These are phyloP conservation scores for Colletotrichum eremochloae DNA, from an alignment of 2,329 filamentous ascomycete genomes.

Conservation along the genomic window DNA sequence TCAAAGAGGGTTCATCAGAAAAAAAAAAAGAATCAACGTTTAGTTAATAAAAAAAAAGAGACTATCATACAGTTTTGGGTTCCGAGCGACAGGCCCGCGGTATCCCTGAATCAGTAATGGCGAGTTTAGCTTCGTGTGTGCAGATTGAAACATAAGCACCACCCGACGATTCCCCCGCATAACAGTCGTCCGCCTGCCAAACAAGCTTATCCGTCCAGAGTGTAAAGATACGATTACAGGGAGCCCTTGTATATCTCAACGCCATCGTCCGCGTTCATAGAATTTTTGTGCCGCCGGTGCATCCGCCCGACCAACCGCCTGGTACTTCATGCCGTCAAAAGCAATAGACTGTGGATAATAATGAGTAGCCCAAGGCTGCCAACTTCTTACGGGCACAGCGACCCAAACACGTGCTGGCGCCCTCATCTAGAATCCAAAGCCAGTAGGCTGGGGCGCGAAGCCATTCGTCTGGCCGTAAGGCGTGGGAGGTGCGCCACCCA, in stretches of 20 bases:
- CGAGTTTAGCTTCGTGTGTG: slow-evolving; percentile 37
- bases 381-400: slow-evolving; percentile 12
- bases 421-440: slow-evolving; percentile 70
- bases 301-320: slow-evolving; percentile 11
- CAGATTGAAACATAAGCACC: slow-evolving; percentile 35
- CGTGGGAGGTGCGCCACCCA: slow-evolving; percentile 67
- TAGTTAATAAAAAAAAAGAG: slow-evolving; percentile 6
- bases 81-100: slow-evolving; percentile 31
- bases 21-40: slow-evolving; percentile 32
- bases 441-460: slow-evolving; percentile 89
- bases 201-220: slow-evolving; percentile 39
- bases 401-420: slow-evolving; percentile 32
- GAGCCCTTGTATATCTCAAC: slow-evolving; percentile 38
- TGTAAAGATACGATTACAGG: slow-evolving; percentile 44
- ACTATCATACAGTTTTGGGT: slow-evolving; percentile 40
- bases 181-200: slow-evolving; percentile 36
- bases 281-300: slow-evolving; percentile 20
- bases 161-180: slow-evolving; percentile 29
- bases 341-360: slow-evolving; percentile 10
- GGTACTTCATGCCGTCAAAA: slow-evolving; percentile 15
- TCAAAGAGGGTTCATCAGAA: slow-evolving; percentile 15
- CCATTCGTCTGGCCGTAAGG: slow-evolving; percentile 87
- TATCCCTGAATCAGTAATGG: slow-evolving; percentile 35
- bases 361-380: slow-evolving; percentile 9
- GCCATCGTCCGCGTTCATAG: slow-evolving; percentile 41